phyloP scores from a whole-genome alignment of 2,329 filamentous ascomycete genomes.

The Malbranchea cinnamomea region DNA sequence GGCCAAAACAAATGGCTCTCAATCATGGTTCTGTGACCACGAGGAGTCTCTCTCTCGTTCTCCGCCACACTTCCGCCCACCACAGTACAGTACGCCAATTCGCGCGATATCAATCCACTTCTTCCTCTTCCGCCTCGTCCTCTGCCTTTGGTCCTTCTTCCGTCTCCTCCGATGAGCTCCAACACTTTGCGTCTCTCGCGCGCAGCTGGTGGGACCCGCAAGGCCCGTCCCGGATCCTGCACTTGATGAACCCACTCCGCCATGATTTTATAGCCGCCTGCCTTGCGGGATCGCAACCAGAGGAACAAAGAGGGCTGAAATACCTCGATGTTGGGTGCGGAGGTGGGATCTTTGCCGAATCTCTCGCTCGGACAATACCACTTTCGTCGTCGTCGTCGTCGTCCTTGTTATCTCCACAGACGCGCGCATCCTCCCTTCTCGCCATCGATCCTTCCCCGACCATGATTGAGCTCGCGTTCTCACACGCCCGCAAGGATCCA shows the following conservation, averaged over 20 bases:
- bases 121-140: conserved; percentile 4
- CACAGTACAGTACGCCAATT: conserved; percentile 5
- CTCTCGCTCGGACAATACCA: conserved; percentile 29
- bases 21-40: conserved; percentile 2
- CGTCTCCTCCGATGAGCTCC: conserved; percentile 77
- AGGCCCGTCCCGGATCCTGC: conserved; percentile 77
- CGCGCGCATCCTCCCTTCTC: conserved; percentile 27
- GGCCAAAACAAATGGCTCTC: conserved; percentile 6
- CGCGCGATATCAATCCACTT: conserved; percentile 9
- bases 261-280: conserved; percentile 80
- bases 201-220: conserved; percentile 96
- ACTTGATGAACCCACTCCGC: conserved; percentile 95
- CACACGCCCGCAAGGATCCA: conserved; percentile 63
- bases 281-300: conserved; percentile 35
- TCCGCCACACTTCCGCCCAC: conserved; percentile 6
- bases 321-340: conserved; percentile 93
- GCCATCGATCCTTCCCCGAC: conserved; percentile 31
- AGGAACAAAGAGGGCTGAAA: conserved; percentile 31
- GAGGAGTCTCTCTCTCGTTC: conserved; percentile 7
- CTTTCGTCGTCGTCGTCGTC: conserved; percentile 7
- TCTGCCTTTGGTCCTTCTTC: conserved; percentile 37
- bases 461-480: conserved; percentile 48
- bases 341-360: conserved; percentile 88
- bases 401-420: conserved; percentile 18
- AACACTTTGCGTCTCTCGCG: conserved; percentile 87